phyloP scores from a whole-genome alignment of 768 basidiomycete genomes.

The Mycena leptocephala region DNA sequence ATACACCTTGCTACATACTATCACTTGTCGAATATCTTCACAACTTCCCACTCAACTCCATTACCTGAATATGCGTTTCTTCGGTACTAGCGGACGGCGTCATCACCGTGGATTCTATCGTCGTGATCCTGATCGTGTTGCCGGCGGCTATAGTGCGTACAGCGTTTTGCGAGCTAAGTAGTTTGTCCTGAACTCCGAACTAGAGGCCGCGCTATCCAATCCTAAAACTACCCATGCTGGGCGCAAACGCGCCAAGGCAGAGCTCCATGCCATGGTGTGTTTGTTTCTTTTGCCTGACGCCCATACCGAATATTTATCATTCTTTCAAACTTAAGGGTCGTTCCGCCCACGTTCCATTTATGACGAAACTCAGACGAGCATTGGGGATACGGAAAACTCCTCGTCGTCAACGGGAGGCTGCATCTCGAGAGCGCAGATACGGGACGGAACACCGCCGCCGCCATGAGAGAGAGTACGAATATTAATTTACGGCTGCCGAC shows the following conservation, averaged over 20 bases:
- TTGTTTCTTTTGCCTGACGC: background rate
- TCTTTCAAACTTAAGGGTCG: slow-evolving; percentile 54
- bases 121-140: slow-evolving; percentile 61
- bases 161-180: background rate
- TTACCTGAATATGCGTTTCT: slow-evolving; percentile 34
- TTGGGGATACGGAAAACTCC: slow-evolving; percentile 68
- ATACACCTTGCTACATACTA: background rate
- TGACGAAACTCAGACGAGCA: slow-evolving; percentile 67
- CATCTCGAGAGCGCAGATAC: background rate
- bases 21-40: background rate
- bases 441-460: slow-evolving; percentile 2
- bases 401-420: slow-evolving; percentile 39
- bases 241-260: slow-evolving; percentile 62
- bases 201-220: slow-evolving; percentile 67
- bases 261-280: slow-evolving; percentile 64
- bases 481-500: background rate
- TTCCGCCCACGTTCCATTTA: slow-evolving; percentile 63
- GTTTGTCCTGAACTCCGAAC: background rate
- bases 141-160: slow-evolving; percentile 64
- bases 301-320: background rate
- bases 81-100: slow-evolving; percentile 29
- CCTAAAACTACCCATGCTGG: slow-evolving; percentile 65
- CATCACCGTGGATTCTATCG: slow-evolving; percentile 50
- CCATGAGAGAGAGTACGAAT: background rate
- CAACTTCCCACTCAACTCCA: background rate